phyloP scores from a whole-genome alignment of 805 yeast species.

The Phaffomyces opuntiae region DNA sequence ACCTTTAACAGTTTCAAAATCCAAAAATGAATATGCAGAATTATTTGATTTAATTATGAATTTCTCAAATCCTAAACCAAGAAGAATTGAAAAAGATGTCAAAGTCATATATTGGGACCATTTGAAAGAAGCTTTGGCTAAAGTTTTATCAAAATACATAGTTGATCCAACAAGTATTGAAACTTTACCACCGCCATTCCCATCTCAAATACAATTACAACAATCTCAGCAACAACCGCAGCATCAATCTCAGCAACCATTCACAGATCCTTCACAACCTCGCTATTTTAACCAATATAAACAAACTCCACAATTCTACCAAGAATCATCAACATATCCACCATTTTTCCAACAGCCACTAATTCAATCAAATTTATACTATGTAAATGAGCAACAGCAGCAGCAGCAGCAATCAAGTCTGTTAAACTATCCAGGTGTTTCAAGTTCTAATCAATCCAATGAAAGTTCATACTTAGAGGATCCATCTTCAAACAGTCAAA shows the following conservation, averaged over 20 bases:
- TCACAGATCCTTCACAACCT: background rate
- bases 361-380: too few relatives aligned
- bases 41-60: slow-evolving; percentile 49
- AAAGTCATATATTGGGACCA: slow-evolving; percentile 58
- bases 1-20: slow-evolving; percentile 52
- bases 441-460: background rate
- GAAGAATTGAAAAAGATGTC: slow-evolving; percentile 65
- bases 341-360: too few relatives aligned
- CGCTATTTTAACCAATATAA: background rate
- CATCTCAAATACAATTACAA: background rate
- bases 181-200: background rate
- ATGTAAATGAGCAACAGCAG: too few relatives aligned
- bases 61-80: slow-evolving; percentile 56
- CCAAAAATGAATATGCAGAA: slow-evolving; percentile 28
- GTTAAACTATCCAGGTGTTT: slow-evolving; percentile 2
- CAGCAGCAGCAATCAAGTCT: background rate
- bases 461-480: too few relatives aligned
- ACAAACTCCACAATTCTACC: background rate
- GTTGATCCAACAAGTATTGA: slow-evolving; percentile 13
- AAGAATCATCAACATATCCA: too few relatives aligned
- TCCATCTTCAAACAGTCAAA: background rate
- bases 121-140: slow-evolving; percentile 44
- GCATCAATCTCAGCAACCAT: background rate
- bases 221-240: background rate
- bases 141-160: slow-evolving; percentile 51